Evolutionary conservation across 306 rosid species (phyloP).

Genomic region (Fragaria vesca): DNA sequence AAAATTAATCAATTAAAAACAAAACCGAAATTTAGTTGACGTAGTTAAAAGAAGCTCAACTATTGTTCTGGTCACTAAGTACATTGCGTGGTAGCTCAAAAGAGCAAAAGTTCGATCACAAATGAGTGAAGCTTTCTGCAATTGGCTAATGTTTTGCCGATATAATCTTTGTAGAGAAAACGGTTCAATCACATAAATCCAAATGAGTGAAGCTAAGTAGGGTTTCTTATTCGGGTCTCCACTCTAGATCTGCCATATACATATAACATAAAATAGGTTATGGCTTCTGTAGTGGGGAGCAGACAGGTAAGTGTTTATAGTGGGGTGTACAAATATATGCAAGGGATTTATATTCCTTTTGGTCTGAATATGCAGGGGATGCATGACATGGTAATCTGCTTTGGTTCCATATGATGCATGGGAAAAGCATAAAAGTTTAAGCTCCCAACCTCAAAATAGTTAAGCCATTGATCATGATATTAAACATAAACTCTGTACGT

Average conservation of each 20-base stretch:
- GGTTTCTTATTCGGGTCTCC: background rate
- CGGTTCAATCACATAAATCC: background rate
- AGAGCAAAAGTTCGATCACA: too few species aligned
- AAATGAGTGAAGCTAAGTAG: background rate
- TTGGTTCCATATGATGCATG: background rate
- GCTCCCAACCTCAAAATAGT: slow-evolving; percentile 31
- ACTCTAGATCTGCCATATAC: background rate
- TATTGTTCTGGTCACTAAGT: too few species aligned
- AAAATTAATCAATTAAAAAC: too few species aligned
- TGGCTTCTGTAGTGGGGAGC: background rate
- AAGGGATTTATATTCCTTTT: background rate
- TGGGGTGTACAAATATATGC: background rate
- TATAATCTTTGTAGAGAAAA: background rate
- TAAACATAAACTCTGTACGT: slow-evolving; percentile 22
- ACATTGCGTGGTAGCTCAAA: too few species aligned
- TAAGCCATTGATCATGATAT: slow-evolving; percentile 25
- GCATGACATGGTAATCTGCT: background rate
- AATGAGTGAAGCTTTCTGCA: too few species aligned
- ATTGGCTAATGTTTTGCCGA: background rate
- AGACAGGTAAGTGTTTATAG: background rate
- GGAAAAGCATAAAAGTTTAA: slow-evolving; percentile 1
- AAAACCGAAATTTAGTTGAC: too few species aligned
- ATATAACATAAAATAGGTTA: background rate
- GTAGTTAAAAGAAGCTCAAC: too few species aligned
- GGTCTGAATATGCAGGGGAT: background rate